These are phyloP conservation scores for Triticum aestivum DNA, from an alignment of 176 grass and related monocot species.

Conservation along the genomic window IWGSC_CS_RefSeq_v2.1 NC_057796.1:92385309-92385808, in stretches of 20 bases:
- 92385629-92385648: neutral
- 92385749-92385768: neutral
- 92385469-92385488: neutral
- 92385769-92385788: too few relatives aligned
- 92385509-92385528: neutral
- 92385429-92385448: neutral
- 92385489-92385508: neutral
- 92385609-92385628: neutral
- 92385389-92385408: neutral
- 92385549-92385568: neutral
- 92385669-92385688: neutral
- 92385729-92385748: neutral
- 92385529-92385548: neutral
- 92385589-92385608: neutral
- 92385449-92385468: neutral
- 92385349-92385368: neutral
- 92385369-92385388: neutral
- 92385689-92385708: neutral
- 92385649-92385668: neutral
- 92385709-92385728: neutral
- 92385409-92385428: neutral
- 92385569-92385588: neutral
- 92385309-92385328: neutral
- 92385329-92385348: neutral
- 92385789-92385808: too few relatives aligned